phyloP scores from a whole-genome alignment of 306 rosid genomes.

The Sicyos edulis region DNA sequence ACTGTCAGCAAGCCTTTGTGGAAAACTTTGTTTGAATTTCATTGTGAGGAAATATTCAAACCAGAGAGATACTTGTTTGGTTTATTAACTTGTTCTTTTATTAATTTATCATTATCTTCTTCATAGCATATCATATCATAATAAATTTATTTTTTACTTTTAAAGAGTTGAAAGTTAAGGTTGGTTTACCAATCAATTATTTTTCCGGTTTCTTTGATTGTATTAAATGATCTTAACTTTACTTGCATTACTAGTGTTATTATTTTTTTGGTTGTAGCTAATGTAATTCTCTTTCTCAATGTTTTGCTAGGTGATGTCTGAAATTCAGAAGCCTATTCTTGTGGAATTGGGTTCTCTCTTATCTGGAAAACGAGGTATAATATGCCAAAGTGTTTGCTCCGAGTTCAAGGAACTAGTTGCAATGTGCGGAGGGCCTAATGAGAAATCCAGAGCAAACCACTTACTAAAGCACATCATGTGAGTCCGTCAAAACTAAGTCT shows the following conservation, averaged over 20 bases:
- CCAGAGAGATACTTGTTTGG: neutral
- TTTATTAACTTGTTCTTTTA: neutral
- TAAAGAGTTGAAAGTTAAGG: neutral
- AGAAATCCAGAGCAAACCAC: conserved; percentile 62
- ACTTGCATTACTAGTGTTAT: neutral
- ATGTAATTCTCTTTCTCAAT: conserved; percentile 19
- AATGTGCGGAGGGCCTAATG: conserved; percentile 88
- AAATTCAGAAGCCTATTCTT: conserved; percentile 65
- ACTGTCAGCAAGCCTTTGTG: conserved; percentile 4
- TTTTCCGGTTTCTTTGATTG: no score
- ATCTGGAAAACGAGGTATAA: conserved; percentile 61
- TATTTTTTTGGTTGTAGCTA: neutral
- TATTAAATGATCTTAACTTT: conserved; percentile 11
- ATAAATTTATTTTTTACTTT: neutral
- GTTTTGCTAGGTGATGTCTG: conserved; percentile 61
- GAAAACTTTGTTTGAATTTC: no score
- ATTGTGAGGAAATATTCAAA: no score
- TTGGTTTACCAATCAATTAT: neutral
- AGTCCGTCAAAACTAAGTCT: conserved; percentile 29
- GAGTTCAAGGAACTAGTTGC: conserved; percentile 70
- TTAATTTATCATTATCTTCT: neutral
- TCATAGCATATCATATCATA: neutral
- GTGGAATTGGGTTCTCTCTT: conserved; percentile 42
- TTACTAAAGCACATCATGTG: conserved; percentile 60
- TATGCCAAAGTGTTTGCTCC: conserved; percentile 61